Evolutionary conservation across 768 basidiomycete species (phyloP).

Genomic region (Naganishia antarctica): DNA sequence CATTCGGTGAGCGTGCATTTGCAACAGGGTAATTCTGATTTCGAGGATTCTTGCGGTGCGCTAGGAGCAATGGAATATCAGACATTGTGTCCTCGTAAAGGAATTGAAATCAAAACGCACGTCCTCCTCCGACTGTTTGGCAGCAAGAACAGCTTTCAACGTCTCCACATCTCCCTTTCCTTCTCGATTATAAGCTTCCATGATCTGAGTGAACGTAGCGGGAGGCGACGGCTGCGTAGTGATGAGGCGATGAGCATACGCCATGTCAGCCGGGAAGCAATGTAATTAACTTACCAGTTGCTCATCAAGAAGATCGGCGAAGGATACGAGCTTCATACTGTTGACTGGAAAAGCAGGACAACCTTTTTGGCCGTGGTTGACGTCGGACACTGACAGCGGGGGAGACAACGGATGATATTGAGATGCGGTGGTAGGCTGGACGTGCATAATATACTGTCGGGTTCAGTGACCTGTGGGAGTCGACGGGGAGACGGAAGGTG

Average conservation of each 20-base stretch:
- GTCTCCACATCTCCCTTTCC: constrained; percentile 91
- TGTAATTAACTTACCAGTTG: constrained; percentile 21
- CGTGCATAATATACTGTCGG: constrained; percentile 10
- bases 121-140: constrained; percentile 90
- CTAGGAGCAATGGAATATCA: constrained; percentile 23
- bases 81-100: background rate
- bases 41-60: constrained; percentile 45
- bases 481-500: too few species aligned
- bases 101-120: constrained; percentile 51
- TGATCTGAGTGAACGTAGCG: constrained; percentile 76
- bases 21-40: constrained; percentile 45
- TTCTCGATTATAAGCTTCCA: constrained; percentile 73
- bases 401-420: constrained; percentile 2
- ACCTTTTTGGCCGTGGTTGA: background rate
- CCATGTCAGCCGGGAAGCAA: background rate
- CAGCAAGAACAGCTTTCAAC: constrained; percentile 81
- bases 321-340: constrained; percentile 13
- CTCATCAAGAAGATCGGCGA: constrained; percentile 23
- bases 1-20: constrained; percentile 29
- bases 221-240: constrained; percentile 56
- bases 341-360: background rate
- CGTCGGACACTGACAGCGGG: background rate
- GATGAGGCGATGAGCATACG: background rate
- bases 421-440: background rate
- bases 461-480: too few species aligned